Conservation (phyloP, 2,329 filamentous ascomycete species). For the Aspergillus ochraceus region DNA sequence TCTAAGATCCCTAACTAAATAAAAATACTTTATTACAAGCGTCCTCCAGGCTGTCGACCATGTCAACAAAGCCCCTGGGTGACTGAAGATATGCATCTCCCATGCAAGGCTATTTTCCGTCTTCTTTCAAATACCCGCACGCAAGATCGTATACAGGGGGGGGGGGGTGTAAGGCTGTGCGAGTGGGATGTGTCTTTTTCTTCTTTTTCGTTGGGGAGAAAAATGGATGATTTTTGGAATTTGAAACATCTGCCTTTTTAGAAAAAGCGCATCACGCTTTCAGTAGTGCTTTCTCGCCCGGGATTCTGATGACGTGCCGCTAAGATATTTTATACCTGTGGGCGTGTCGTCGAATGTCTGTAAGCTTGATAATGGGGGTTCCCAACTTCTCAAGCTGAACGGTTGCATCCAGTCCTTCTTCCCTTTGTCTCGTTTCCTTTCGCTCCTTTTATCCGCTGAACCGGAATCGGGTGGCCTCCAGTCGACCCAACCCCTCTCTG, state of each 20-base stretch:
- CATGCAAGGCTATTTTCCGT: too few species aligned
- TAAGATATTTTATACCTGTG: background rate
- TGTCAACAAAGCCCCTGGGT: too few species aligned
- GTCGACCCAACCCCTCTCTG: slow-evolving; percentile 79
- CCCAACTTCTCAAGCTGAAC: slow-evolving; percentile 5
- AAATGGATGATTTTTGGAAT: too few species aligned
- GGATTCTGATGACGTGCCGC: background rate
- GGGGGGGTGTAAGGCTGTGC: too few species aligned
- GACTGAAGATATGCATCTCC: too few species aligned
- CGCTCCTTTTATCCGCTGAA: slow-evolving; percentile 58
- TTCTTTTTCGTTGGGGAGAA: too few species aligned
- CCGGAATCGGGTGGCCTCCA: slow-evolving; percentile 85
- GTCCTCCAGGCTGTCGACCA: too few species aligned
- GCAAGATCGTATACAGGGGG: too few species aligned
- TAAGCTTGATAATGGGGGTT: background rate
- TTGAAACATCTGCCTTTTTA: background rate
- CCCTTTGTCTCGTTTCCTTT: background rate
- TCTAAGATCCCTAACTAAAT: too few species aligned
- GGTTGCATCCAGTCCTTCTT: slow-evolving; percentile 9
- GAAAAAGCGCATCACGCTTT: background rate
- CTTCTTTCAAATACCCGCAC: too few species aligned
- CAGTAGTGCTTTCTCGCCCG: background rate
- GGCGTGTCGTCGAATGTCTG: background rate
- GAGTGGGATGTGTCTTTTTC: too few species aligned
- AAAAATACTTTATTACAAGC: too few species aligned